These are phyloP conservation scores for Oenanthe sinensis DNA, from an alignment of 129 eudicot species.

Conservation along the genomic window DNA sequence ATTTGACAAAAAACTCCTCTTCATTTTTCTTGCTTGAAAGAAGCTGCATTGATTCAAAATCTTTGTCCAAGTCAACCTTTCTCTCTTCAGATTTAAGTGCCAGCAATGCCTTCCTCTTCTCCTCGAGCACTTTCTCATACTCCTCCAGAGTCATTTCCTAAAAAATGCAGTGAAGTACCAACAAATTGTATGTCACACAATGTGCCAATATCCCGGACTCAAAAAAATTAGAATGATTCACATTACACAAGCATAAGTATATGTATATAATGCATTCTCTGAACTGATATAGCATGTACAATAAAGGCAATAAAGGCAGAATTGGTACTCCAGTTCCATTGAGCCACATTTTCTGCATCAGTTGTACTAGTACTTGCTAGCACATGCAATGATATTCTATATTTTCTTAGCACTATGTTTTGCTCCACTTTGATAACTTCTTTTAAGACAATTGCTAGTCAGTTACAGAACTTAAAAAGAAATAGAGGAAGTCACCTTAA, in stretches of 20 bases:
- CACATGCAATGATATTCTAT: not conserved
- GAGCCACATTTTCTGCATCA: too few relatives aligned
- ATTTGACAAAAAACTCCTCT: conserved; percentile 67
- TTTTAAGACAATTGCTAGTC: not conserved
- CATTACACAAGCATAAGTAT: not conserved
- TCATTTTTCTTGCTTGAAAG: conserved; percentile 74
- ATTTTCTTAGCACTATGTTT: not conserved
- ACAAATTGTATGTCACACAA: not conserved
- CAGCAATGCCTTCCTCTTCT: conserved; percentile 70
- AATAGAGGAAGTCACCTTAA: conserved; percentile 28
- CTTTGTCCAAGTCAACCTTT: conserved; percentile 63
- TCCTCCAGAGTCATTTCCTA: conserved; percentile 92
- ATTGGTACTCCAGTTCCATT: not conserved
- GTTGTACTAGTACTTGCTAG: too few relatives aligned
- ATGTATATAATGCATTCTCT: not conserved
- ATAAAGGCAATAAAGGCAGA: not conserved
- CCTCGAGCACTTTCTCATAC: conserved; percentile 84
- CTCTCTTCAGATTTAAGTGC: conserved; percentile 56
- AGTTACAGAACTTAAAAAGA: not conserved
- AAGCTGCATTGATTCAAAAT: conserved; percentile 63
- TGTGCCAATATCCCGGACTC: not conserved
- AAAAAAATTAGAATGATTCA: not conserved
- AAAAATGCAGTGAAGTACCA: not conserved
- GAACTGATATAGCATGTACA: not conserved
- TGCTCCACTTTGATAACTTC: not conserved